These are phyloP conservation scores for Clavispora carvajalis DNA, from an alignment of 805 yeast species.

Conservation along the genomic window DNA sequence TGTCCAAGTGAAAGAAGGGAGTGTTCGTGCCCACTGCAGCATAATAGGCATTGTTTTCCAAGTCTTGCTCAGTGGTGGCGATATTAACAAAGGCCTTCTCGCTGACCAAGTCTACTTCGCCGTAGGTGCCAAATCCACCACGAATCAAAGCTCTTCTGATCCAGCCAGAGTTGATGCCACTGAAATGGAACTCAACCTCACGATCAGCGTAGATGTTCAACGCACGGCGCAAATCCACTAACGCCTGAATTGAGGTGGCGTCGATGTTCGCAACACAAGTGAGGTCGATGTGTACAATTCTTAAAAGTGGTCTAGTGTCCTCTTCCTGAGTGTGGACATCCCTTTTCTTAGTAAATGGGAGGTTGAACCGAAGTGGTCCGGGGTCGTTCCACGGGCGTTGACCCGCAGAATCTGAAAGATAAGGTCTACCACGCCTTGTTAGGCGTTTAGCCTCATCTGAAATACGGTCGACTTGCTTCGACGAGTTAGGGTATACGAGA, in stretches of 20 bases:
- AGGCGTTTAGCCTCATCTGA: conserved; percentile 57
- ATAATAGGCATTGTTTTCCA: conserved; percentile 34
- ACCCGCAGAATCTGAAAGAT: conserved; percentile 32
- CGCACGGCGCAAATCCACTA: conserved; percentile 71
- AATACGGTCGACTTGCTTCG: conserved; percentile 65
- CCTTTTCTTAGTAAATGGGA: conserved; percentile 25
- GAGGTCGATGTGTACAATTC: conserved; percentile 76
- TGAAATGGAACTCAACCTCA: conserved; percentile 85
- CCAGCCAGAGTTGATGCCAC: conserved; percentile 85
- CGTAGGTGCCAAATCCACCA: conserved; percentile 70
- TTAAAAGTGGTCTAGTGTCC: conserved; percentile 59
- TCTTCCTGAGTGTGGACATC: conserved; percentile 13
- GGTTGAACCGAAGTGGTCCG: conserved; percentile 48
- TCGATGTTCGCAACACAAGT: conserved; percentile 72
- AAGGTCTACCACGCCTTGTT: conserved; percentile 59
- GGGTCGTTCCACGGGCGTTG: conserved; percentile 91
- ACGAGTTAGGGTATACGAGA: conserved; percentile 75
- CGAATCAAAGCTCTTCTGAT: conserved; percentile 67
- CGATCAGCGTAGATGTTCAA: conserved; percentile 70
- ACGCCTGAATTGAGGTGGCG: conserved; percentile 71
- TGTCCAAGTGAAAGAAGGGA: conserved; percentile 75
- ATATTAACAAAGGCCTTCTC: conserved; percentile 38
- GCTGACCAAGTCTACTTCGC: conserved; percentile 35
- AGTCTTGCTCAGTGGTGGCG: conserved; percentile 25
- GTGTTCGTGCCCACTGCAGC: conserved; percentile 62